Evolutionary conservation across 306 rosid species (phyloP).

Genomic region (Pterocarpus santalinus): DNA sequence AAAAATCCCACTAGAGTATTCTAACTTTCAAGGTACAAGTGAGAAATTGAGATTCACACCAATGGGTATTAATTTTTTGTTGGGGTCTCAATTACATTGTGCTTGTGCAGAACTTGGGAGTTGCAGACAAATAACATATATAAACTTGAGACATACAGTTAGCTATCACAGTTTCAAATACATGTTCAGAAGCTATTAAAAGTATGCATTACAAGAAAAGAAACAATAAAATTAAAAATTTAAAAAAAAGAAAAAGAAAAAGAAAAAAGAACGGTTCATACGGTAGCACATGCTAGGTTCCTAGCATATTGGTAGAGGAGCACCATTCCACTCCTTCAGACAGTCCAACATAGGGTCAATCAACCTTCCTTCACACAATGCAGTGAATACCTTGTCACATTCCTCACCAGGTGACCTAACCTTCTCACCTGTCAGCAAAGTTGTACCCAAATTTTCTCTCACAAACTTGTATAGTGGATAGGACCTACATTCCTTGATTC

Average conservation of each 20-base stretch:
- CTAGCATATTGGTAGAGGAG: constrained; percentile 80
- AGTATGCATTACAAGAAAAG: constrained; percentile 11
- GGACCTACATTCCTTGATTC: constrained; percentile 81
- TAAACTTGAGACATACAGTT: constrained; percentile 15
- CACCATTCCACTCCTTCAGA: constrained; percentile 89
- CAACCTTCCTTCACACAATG: constrained; percentile 73
- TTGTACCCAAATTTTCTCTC: constrained; percentile 75
- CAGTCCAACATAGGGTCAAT: constrained; percentile 84
- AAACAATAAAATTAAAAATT: background rate
- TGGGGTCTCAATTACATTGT: background rate
- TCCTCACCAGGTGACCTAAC: constrained; percentile 87
- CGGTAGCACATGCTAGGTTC: background rate
- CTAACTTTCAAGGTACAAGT: no score
- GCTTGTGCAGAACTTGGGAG: background rate
- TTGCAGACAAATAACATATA: background rate
- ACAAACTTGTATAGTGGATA: constrained; percentile 82
- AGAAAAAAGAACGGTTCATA: background rate
- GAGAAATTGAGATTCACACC: background rate
- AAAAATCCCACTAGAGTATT: no score
- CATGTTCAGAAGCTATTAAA: constrained; percentile 27
- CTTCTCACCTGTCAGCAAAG: constrained; percentile 81
- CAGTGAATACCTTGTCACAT: constrained; percentile 80
- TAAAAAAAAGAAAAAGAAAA: background rate
- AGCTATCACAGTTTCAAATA: constrained; percentile 31
- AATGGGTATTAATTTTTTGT: no score